These are phyloP conservation scores for Thymus mandschuricus DNA, from an alignment of 257 asterid species.

Conservation along the genomic window DNA sequence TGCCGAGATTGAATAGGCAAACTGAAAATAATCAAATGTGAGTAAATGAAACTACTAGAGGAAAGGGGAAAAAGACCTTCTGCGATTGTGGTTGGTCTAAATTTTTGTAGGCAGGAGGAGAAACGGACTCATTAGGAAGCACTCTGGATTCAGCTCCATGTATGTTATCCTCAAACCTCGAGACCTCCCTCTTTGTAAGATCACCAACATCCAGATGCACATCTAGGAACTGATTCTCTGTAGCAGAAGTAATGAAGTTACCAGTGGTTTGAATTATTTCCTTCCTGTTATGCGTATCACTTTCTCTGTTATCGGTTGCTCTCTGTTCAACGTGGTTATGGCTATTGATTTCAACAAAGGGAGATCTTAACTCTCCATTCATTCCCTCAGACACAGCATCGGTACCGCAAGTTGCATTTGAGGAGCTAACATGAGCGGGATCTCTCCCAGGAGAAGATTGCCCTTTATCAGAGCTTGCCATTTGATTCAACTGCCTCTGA, in stretches of 20 bases:
- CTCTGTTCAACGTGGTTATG: conserved; percentile 35
- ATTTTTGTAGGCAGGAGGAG: conserved; percentile 38
- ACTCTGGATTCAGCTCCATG: conserved; percentile 34
- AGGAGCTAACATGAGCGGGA: conserved; percentile 36
- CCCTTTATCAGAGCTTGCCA: conserved; percentile 33
- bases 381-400: conserved; percentile 34
- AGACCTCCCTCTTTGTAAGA: conserved; percentile 34
- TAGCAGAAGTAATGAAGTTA: conserved; percentile 40
- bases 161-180: conserved; percentile 37
- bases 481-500: conserved; percentile 38
- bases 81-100: conserved; percentile 37
- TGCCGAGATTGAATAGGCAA: conserved; percentile 1
- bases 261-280: conserved; percentile 38
- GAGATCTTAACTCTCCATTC: conserved; percentile 38
- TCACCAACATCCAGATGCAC: conserved; percentile 42
- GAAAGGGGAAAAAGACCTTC: conserved; percentile 36
- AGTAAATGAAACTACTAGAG: conserved; percentile 12
- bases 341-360: conserved; percentile 35
- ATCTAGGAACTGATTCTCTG: conserved; percentile 36
- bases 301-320: conserved; percentile 35
- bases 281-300: conserved; percentile 30
- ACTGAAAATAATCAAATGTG: background rate
- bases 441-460: conserved; percentile 37
- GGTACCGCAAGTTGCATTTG: conserved; percentile 31
- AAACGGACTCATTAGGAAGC: conserved; percentile 30